Conservation (phyloP, 305 asterid genomes). For the Fraxinus baroniana region DNA sequence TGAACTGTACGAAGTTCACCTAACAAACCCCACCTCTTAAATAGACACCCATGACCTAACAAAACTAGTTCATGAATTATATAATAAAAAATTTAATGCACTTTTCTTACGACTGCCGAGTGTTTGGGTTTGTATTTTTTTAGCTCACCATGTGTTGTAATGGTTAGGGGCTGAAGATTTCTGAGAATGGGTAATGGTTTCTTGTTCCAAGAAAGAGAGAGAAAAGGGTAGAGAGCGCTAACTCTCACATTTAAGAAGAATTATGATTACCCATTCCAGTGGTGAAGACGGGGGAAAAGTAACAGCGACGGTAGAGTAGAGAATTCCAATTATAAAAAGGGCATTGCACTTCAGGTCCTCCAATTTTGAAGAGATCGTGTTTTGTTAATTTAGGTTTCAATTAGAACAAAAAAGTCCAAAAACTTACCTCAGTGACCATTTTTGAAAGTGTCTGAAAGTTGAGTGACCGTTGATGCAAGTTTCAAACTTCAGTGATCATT, state of each 20-base stretch:
- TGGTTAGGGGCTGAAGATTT: constrained; percentile 20
- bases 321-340: too few species aligned
- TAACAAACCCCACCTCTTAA: constrained; percentile 39
- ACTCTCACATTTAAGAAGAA: constrained; percentile 22
- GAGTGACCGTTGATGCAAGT: too few species aligned
- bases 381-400: too few species aligned
- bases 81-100: not conserved
- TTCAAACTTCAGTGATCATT: too few species aligned
- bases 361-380: too few species aligned
- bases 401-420: too few species aligned
- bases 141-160: constrained; percentile 15
- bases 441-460: too few species aligned
- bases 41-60: constrained; percentile 12
- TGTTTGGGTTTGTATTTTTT: not conserved
- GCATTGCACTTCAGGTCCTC: too few species aligned
- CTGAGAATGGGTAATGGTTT: constrained; percentile 29
- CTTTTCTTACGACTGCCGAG: constrained; percentile 18
- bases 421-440: too few species aligned
- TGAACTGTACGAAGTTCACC: constrained; percentile 34
- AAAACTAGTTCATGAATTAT: not conserved
- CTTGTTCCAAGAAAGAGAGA: constrained; percentile 35
- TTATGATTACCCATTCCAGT: constrained; percentile 33
- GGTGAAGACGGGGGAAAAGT: too few species aligned
- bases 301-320: too few species aligned
- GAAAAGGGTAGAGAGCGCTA: constrained; percentile 7